A percentile compares a stretch with the other conserved stretches of the same genome.
Evolutionary conservation across 108 stramenopile species (phyloP).

Genomic region (Skeletonema menzelii): DNA sequence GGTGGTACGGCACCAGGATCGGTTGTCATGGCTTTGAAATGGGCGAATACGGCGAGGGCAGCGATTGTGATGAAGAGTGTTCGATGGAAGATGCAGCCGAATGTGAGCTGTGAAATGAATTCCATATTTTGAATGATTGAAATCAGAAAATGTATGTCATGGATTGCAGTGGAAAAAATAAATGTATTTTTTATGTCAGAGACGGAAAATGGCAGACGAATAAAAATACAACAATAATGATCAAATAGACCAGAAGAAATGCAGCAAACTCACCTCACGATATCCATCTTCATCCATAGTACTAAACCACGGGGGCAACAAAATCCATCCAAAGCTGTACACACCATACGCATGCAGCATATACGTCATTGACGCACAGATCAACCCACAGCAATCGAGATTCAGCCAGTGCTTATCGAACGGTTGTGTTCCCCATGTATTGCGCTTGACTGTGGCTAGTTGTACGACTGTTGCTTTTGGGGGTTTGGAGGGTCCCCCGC

Average conservation of each 20-base stretch:
- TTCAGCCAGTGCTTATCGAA: slow-evolving; percentile 85
- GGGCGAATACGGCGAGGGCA: slow-evolving; percentile 59
- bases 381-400: slow-evolving; percentile 82
- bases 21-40: slow-evolving; percentile 92
- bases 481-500: background rate
- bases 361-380: slow-evolving; percentile 82
- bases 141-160: no score
- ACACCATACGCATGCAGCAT: slow-evolving; percentile 64
- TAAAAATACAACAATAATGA: background rate
- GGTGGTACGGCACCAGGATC: slow-evolving; percentile 89
- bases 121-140: background rate
- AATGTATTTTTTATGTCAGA: background rate
- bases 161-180: slow-evolving; percentile 2
- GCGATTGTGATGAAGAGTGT: slow-evolving; percentile 62
- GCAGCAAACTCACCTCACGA: slow-evolving; percentile 42
- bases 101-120: slow-evolving; percentile 34
- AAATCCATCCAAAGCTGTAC: slow-evolving; percentile 65
- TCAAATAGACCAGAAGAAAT: no score
- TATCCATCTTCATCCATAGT: slow-evolving; percentile 56
- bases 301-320: slow-evolving; percentile 86
- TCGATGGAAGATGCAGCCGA: slow-evolving; percentile 59
- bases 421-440: slow-evolving; percentile 70
- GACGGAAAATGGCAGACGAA: no score
- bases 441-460: slow-evolving; percentile 63
- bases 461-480: background rate